These are phyloP conservation scores for Primulina huaijiensis DNA, from an alignment of 257 asterid genomes.

Conservation along the genomic window DNA sequence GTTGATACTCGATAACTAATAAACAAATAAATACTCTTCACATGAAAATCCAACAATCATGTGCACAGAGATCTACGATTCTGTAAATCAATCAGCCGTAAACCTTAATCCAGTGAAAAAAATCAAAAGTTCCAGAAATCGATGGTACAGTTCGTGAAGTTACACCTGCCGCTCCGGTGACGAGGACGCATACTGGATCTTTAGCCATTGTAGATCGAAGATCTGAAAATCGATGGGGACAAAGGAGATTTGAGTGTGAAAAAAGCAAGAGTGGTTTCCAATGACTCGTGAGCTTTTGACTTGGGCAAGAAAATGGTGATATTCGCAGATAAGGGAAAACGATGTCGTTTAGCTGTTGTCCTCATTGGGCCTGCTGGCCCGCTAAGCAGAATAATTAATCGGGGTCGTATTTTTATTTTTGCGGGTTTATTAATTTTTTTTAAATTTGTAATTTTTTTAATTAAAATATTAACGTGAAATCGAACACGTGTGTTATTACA, in stretches of 20 bases:
- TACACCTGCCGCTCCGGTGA: slow-evolving; percentile 86
- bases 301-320: background rate
- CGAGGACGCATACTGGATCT: slow-evolving; percentile 78
- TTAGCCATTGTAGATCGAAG: slow-evolving; percentile 63
- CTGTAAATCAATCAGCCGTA: background rate
- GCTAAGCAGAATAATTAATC: too few species aligned
- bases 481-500: too few species aligned
- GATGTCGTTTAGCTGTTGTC: background rate
- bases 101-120: background rate
- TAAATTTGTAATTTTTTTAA: too few species aligned
- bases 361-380: background rate
- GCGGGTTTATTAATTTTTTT: too few species aligned
- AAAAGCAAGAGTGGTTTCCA: background rate
- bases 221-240: slow-evolving; percentile 26
- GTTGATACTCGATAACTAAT: background rate
- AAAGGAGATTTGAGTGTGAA: slow-evolving; percentile 18
- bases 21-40: too few species aligned
- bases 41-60: background rate
- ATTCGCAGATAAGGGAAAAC: background rate
- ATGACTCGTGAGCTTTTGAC: background rate
- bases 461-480: too few species aligned
- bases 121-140: slow-evolving; percentile 24
- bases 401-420: too few species aligned
- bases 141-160: background rate
- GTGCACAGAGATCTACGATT: slow-evolving; percentile 7